A percentile compares a stretch with the other conserved stretches of the same genome.
Conservation (phyloP, 23 red algal species). For the Cyanidiococcus yangmingshanensis region DNA sequence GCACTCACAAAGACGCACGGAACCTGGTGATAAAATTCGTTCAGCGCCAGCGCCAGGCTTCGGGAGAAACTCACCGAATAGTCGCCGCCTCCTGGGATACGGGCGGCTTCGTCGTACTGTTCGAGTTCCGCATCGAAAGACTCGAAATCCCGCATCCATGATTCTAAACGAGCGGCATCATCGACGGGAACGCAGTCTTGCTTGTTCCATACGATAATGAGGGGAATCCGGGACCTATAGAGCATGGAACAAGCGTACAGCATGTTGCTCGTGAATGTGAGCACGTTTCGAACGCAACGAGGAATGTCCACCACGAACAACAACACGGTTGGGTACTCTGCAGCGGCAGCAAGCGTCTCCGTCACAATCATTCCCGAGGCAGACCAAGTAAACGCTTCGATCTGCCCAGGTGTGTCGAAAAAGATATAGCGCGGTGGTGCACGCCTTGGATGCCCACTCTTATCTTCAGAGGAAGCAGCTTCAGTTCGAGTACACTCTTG, state of each 20-base stretch:
- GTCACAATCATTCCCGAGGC: slow-evolving; percentile 83
- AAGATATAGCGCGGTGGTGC: slow-evolving; percentile 28
- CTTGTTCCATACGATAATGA: slow-evolving; percentile 97
- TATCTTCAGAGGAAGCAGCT: slow-evolving; percentile 20
- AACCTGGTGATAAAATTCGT: slow-evolving; percentile 78
- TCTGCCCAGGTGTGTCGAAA: slow-evolving; percentile 93
- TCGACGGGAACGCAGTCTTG: slow-evolving; percentile 38
- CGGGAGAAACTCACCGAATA: slow-evolving; percentile 64
- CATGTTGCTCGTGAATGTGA: slow-evolving; percentile 83
- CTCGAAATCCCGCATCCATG: slow-evolving; percentile 89
- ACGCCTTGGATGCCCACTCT: background rate
- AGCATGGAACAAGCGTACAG: slow-evolving; percentile 86
- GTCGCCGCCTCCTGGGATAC: slow-evolving; percentile 28
- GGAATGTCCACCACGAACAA: slow-evolving; percentile 87
- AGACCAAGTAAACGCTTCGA: slow-evolving; percentile 97
- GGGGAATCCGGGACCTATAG: slow-evolving; percentile 79
- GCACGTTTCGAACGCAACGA: slow-evolving; percentile 36
- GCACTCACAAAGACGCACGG: slow-evolving; percentile 57
- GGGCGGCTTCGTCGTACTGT: background rate
- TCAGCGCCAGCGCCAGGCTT: slow-evolving; percentile 74
- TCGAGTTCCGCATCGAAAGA: slow-evolving; percentile 50
- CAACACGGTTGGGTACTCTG: slow-evolving; percentile 59
- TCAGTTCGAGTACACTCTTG: background rate
- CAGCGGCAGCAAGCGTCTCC: slow-evolving; percentile 47
- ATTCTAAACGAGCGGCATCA: slow-evolving; percentile 34